Base-by-base conservation (phyloP, 129 eudicot species). In the Chrysanthemum seticuspe region DNA sequence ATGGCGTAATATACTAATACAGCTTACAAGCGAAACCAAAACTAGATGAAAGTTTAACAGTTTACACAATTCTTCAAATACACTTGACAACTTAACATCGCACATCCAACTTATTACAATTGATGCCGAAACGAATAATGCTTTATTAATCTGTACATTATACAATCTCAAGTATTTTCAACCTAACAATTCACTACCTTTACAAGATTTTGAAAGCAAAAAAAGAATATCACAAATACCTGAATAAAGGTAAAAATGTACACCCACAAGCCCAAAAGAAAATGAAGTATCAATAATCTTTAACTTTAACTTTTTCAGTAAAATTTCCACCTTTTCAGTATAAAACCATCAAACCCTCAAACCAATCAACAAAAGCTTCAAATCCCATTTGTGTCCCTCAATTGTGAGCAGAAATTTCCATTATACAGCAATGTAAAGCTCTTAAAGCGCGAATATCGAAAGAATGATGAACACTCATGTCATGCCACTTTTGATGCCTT, bases 271-370 rank as follows among this genome's bases (percentile, higher is more conserved):
- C 62, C 72, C 73, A 64, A 72, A 64, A 67, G 82, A 72, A 78
- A 78, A 78, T 78, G 82, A 78, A 72, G 65, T 48, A 64, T 78
- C 77, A 78, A 47, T 56, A 72, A 66, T 78, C 82, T 78, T 78
- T 78, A 71, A 72, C 78, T 78, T 78, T 78, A 4, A 44, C 82
- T 78, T 78, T 78, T 78, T 78, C 82, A 71, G 82, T 78, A 78
- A 78, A 78, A 71, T 65, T 64, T 65, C 52, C 68, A 72, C 78
- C 82, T 78, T 78, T 78, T 63, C 82, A 78, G 77, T 78, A 65
- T 47, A 71, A 71, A 78, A 63, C 71, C 73, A 78, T 71, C 23
- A 65, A 71, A 31, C 62, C 73, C 59, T 64, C 68, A 64, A 78
- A 72, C 68, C 82, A 72, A 66, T 34, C 73, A 72, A 65, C 78